Conservation (phyloP, 23 red algal species). For the Porphyridium purpureum region DNA sequence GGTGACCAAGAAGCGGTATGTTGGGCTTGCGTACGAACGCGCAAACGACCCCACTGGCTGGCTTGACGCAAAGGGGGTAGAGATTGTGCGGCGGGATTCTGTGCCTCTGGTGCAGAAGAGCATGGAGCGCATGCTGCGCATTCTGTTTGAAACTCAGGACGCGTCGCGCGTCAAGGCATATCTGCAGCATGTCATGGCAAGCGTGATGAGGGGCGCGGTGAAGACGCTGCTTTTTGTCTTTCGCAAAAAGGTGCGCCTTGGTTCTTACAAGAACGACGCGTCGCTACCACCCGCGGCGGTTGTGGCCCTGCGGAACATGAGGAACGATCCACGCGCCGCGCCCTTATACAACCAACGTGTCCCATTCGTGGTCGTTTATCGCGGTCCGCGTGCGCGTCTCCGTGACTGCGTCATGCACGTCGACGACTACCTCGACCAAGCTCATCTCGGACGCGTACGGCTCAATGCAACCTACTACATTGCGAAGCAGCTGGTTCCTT, state of each 20-base stretch:
- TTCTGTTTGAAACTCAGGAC: conserved; percentile 70
- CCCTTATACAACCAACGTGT: conserved; percentile 82
- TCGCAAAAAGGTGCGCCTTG: conserved; percentile 64
- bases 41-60: conserved; percentile 6
- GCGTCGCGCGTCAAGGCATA: conserved; percentile 38
- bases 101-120: conserved; percentile 62
- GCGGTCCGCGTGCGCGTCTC: conserved; percentile 41
- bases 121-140: conserved; percentile 53
- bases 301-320: conserved; percentile 43
- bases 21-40: conserved; percentile 78
- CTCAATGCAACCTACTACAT: conserved; percentile 93
- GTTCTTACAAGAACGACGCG: conserved; percentile 36
- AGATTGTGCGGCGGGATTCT: conserved; percentile 82
- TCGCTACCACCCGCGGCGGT: conserved; percentile 74
- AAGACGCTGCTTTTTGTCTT: conserved; percentile 66
- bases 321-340: conserved; percentile 39
- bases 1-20: conserved; percentile 95
- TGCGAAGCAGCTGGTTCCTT: conserved; percentile 65
- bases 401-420: conserved; percentile 70
- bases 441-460: conserved; percentile 10
- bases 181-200: conserved; percentile 28
- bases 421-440: conserved; percentile 12
- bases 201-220: conserved; percentile 29
- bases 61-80: conserved; percentile 56
- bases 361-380: conserved; percentile 83